Conservation (phyloP, 106 monocot species). For the Ottelia alismoides region DNA sequence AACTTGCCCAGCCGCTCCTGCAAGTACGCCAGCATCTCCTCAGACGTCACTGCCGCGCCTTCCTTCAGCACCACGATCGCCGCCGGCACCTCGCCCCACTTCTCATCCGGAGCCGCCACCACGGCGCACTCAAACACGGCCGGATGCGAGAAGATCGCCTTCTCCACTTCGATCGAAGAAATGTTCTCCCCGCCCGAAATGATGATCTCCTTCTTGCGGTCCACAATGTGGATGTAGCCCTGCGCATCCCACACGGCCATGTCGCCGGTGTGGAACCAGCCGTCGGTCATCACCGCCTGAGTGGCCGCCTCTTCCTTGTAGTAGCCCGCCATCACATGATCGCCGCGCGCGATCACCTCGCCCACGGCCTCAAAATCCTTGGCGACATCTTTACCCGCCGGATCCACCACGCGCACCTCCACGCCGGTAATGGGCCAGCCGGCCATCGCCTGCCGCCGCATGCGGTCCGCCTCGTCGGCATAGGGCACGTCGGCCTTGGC, state of each 20-base stretch:
- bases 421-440: no score
- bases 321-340: slow-evolving; percentile 89
- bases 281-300: slow-evolving; percentile 28
- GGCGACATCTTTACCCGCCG: no score
- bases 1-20: slow-evolving; percentile 31
- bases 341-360: slow-evolving; percentile 72
- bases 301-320: slow-evolving; percentile 46
- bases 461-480: slow-evolving; percentile 25
- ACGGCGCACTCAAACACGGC: slow-evolving; percentile 53
- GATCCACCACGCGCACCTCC: no score
- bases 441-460: no score
- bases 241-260: slow-evolving; percentile 65
- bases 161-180: slow-evolving; percentile 85
- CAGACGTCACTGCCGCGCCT: background rate
- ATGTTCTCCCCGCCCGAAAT: slow-evolving; percentile 97
- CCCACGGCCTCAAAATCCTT: slow-evolving; percentile 57
- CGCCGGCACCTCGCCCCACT: slow-evolving; percentile 80
- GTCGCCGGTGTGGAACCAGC: slow-evolving; percentile 83
- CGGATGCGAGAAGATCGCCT: slow-evolving; percentile 39
- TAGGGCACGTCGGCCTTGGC: slow-evolving; percentile 45
- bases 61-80: slow-evolving; percentile 45
- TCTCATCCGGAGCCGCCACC: slow-evolving; percentile 70
- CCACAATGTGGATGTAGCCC: slow-evolving; percentile 77
- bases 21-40: slow-evolving; percentile 34
- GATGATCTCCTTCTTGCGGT: slow-evolving; percentile 80